These are phyloP conservation scores for Acephala macrosclerotiorum DNA, from an alignment of 2,329 filamentous ascomycete genomes.

Conservation along the genomic window DNA sequence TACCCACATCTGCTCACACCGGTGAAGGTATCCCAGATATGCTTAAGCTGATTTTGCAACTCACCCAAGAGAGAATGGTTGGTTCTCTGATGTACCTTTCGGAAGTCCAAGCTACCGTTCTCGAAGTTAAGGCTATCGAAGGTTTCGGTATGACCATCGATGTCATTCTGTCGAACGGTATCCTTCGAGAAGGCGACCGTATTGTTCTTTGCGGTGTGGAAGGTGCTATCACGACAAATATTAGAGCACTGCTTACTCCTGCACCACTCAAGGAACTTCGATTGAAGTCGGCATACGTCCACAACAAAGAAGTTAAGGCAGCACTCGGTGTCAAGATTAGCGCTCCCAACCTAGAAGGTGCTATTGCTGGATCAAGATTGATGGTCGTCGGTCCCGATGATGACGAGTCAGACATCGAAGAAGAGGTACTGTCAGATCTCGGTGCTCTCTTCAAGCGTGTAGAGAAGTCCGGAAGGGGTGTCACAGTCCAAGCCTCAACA, in stretches of 20 bases:
- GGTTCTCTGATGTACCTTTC: conserved; percentile 97
- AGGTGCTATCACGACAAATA: conserved; percentile 92
- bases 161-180: conserved; percentile 94
- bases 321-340: conserved; percentile 99
- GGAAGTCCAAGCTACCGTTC: conserved; percentile 95
- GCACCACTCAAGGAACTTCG: conserved; percentile 93
- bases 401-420: conserved; percentile 95
- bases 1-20: conserved; percentile 97
- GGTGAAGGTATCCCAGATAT: conserved; percentile 99
- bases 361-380: conserved; percentile 94
- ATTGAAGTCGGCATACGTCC: conserved; percentile 94
- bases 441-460: conserved; percentile 91
- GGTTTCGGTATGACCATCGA: conserved; percentile 99
- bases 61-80: conserved; percentile 98
- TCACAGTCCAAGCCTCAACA: conserved; percentile 96
- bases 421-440: conserved; percentile 95
- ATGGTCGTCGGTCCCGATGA: conserved; percentile 94
- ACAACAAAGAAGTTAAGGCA: conserved; percentile 99
- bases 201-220: conserved; percentile 97
- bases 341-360: conserved; percentile 91
- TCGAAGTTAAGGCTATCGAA: conserved; percentile 99
- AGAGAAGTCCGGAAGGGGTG: conserved; percentile 90
- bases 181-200: conserved; percentile 90
- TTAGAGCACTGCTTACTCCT: conserved; percentile 91
- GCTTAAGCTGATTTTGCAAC: conserved; percentile 90